Evolutionary conservation across 495 filamentous ascomycete genomes (phyloP).

Genomic region (Talaromyces adpressus): DNA sequence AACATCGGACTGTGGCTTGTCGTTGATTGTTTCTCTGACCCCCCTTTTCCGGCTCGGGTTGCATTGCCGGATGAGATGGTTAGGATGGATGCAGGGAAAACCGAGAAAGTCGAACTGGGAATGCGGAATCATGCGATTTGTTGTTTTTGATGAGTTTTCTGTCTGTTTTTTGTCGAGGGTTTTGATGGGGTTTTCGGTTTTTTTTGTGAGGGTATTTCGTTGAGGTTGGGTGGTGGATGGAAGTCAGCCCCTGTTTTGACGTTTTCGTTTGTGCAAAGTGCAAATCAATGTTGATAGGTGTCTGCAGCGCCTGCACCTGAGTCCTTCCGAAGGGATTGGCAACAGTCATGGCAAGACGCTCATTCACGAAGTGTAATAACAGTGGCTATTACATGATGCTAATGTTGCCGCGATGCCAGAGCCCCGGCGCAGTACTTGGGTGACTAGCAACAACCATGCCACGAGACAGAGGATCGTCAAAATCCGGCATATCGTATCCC

Average conservation of each 20-base stretch:
- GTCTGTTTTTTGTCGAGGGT: neutral
- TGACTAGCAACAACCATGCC: neutral
- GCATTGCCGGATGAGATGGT: neutral
- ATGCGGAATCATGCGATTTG: neutral
- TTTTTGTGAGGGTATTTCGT: neutral
- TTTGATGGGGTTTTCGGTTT: neutral
- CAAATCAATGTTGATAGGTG: no score
- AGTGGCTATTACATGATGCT: neutral
- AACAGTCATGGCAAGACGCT: no score
- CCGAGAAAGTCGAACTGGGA: neutral
- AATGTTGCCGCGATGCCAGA: neutral
- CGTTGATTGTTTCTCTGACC: neutral
- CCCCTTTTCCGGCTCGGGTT: neutral
- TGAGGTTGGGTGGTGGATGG: neutral
- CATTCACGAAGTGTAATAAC: neutral
- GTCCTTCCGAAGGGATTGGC: no score
- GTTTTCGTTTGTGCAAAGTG: neutral
- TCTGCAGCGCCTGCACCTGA: no score
- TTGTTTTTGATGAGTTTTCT: neutral
- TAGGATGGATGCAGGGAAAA: neutral
- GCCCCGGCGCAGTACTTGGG: neutral
- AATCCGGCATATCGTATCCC: neutral
- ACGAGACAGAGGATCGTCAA: neutral
- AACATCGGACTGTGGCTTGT: neutral
- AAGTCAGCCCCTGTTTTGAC: neutral